Conservation (phyloP, 805 yeast genomes). For the Candida maesae region DNA sequence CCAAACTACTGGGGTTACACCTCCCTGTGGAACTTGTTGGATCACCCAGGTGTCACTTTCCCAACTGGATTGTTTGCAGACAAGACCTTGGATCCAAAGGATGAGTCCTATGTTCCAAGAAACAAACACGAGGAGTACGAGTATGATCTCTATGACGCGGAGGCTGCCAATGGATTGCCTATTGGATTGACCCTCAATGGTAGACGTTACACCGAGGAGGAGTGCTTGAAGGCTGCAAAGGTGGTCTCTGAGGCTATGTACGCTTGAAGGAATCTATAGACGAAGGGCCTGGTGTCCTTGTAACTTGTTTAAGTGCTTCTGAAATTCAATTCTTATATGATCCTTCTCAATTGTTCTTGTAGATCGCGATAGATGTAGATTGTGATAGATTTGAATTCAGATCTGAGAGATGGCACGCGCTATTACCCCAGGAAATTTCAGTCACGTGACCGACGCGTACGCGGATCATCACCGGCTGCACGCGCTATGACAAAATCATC, state of each 20-base stretch:
- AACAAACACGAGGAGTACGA: conserved; percentile 31
- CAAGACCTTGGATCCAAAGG: conserved; percentile 44
- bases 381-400: too few relatives aligned
- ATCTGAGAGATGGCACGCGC: too few relatives aligned
- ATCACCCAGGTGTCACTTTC: conserved; percentile 60
- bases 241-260: conserved; percentile 4
- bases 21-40: conserved; percentile 65
- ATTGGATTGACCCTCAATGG: conserved; percentile 47
- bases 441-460: too few relatives aligned
- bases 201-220: conserved; percentile 47
- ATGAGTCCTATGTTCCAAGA: conserved; percentile 18
- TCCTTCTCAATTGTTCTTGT: too few relatives aligned
- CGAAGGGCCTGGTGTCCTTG: too few relatives aligned
- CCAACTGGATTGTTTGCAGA: conserved; percentile 48
- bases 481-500: too few relatives aligned
- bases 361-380: too few relatives aligned
- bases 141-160: conserved; percentile 32
- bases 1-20: conserved; percentile 81
- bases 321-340: too few relatives aligned
- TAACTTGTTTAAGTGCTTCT: too few relatives aligned
- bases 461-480: too few relatives aligned
- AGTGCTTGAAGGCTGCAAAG: conserved; percentile 22
- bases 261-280: too few relatives aligned
- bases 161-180: conserved; percentile 51
- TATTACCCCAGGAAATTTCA: too few relatives aligned